phyloP scores from a whole-genome alignment of 108 stramenopile genomes.

The Skeletonema costatum region DNA sequence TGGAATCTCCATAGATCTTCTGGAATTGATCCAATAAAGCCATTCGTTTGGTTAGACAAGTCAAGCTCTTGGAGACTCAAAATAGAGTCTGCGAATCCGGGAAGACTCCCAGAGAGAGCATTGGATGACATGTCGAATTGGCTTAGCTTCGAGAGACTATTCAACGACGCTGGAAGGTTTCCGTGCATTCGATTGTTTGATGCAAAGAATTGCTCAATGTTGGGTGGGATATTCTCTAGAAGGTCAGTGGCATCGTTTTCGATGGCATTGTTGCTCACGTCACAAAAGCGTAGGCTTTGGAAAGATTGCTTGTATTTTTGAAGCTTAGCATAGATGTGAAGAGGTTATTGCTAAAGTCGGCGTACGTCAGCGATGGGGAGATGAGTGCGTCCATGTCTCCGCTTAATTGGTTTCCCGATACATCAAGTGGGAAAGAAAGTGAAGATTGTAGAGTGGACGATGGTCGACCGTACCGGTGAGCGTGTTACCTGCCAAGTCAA shows the following conservation, averaged over 20 bases:
- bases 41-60: conserved; percentile 8
- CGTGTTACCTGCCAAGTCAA: conserved; percentile 23
- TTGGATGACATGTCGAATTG: conserved; percentile 6
- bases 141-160: not conserved
- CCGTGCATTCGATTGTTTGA: conserved; percentile 17
- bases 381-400: conserved; percentile 57
- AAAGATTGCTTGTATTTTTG: conserved; percentile 38
- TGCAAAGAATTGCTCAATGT: conserved; percentile 5
- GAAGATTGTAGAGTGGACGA: conserved; percentile 46
- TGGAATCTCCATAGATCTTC: not conserved
- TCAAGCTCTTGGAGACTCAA: not conserved
- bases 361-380: conserved; percentile 50
- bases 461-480: conserved; percentile 16
- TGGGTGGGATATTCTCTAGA: conserved; percentile 21
- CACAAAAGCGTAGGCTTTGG: conserved; percentile 22
- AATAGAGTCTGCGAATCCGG: conserved; percentile 2
- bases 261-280: conserved; percentile 44
- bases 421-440: conserved; percentile 32
- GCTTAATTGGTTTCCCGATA: conserved; percentile 15
- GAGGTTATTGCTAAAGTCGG: conserved; percentile 56
- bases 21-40: conserved; percentile 21
- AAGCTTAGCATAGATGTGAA: conserved; percentile 47
- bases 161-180: conserved; percentile 1
- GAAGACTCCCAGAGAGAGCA: conserved; percentile 11
- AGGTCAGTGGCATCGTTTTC: conserved; percentile 27